A percentile compares a stretch with the other conserved stretches of the same genome.
phyloP scores from a whole-genome alignment of 306 rosid species.

The Echinosophora koreensis region DNA sequence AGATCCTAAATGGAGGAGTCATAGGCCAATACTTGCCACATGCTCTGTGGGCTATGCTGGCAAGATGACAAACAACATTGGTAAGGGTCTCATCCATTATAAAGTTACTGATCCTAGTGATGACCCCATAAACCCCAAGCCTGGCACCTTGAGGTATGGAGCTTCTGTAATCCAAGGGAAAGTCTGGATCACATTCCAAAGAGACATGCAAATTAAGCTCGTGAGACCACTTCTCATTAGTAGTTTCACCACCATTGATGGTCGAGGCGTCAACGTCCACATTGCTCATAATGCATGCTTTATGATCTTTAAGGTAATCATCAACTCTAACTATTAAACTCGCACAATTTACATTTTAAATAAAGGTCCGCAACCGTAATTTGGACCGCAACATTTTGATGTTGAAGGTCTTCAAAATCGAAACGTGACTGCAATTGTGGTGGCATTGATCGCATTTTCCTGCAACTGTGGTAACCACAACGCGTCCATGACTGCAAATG shows the following conservation, averaged over 20 bases:
- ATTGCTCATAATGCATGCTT: slow-evolving; percentile 48
- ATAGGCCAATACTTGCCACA: slow-evolving; percentile 40
- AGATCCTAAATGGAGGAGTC: slow-evolving; percentile 43
- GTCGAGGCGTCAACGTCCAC: slow-evolving; percentile 42
- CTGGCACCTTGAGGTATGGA: slow-evolving; percentile 48
- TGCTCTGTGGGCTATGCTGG: slow-evolving; percentile 47
- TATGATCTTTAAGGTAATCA: slow-evolving; percentile 48
- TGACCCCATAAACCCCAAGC: slow-evolving; percentile 40
- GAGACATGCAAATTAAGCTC: slow-evolving; percentile 44
- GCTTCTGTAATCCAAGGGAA: slow-evolving; percentile 47
- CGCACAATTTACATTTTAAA: background rate
- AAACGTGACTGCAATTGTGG: too few relatives aligned
- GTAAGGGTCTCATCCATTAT: slow-evolving; percentile 41
- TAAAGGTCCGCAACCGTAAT: too few relatives aligned
- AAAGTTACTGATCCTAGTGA: slow-evolving; percentile 47
- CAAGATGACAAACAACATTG: slow-evolving; percentile 49
- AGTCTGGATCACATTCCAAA: slow-evolving; percentile 54
- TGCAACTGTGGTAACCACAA: too few relatives aligned
- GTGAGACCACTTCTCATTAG: slow-evolving; percentile 48
- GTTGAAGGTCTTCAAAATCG: too few relatives aligned
- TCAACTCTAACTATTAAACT: background rate
- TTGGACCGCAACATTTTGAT: too few relatives aligned
- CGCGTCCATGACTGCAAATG: too few relatives aligned
- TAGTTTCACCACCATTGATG: slow-evolving; percentile 57
- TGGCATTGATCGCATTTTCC: too few relatives aligned